Percentiles rank a stretch among this genome's conserved stretches.
These are phyloP conservation scores for Boletus huronensis DNA, from an alignment of 768 basidiomycete genomes.

Conservation along the genomic window DNA sequence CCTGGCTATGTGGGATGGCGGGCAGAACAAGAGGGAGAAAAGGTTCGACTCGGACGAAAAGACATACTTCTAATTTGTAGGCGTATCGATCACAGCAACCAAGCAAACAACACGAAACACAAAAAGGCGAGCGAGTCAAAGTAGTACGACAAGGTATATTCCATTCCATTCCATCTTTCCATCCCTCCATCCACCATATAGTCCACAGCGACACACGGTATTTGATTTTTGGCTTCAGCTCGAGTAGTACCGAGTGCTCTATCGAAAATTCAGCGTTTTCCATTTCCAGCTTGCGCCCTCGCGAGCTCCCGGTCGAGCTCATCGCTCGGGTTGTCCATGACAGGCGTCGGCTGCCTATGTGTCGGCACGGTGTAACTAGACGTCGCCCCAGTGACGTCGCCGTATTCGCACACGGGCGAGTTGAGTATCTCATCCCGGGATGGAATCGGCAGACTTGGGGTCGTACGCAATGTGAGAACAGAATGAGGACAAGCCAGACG, in stretches of 20 bases:
- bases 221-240: background rate
- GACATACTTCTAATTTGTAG: background rate
- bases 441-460: constrained; percentile 69
- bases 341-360: constrained; percentile 56
- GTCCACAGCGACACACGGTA: background rate
- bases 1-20: too few species aligned
- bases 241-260: too few species aligned
- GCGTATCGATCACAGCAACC: background rate
- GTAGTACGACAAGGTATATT: background rate
- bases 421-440: constrained; percentile 76
- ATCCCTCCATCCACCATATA: background rate
- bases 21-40: too few species aligned
- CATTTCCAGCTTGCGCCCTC: constrained; percentile 53
- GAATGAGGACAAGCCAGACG: background rate
- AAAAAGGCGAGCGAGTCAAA: background rate
- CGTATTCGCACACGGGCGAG: constrained; percentile 66
- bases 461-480: background rate
- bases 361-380: constrained; percentile 57
- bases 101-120: background rate
- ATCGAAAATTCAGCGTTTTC: constrained; percentile 21
- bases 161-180: background rate
- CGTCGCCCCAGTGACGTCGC: constrained; percentile 60
- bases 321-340: constrained; percentile 82
- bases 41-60: too few species aligned
- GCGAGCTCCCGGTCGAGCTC: constrained; percentile 87